Conservation (phyloP, 2,329 filamentous ascomycete genomes). For the Colletotrichum sansevieriae region DNA sequence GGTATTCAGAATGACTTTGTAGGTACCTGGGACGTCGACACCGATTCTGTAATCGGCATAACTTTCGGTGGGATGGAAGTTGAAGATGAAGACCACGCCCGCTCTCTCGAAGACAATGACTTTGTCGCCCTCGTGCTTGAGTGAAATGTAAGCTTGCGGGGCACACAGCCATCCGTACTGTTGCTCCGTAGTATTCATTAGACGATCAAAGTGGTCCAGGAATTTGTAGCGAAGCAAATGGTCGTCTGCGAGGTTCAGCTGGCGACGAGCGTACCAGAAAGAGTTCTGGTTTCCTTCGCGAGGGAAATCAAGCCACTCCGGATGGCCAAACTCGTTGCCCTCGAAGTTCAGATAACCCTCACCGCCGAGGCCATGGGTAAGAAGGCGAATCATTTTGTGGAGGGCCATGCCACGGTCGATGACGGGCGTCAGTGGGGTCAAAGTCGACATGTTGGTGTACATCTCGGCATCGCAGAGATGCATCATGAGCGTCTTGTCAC, state of each 20-base stretch:
- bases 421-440: constrained; percentile 85
- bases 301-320: constrained; percentile 98
- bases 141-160: constrained; percentile 88
- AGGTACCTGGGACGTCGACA: constrained; percentile 86
- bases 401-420: constrained; percentile 93
- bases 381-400: constrained; percentile 96
- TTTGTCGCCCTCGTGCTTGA: constrained; percentile 96
- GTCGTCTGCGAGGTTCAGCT: constrained; percentile 94
- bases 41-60: constrained; percentile 95
- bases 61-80: constrained; percentile 88
- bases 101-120: constrained; percentile 95
- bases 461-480: constrained; percentile 97
- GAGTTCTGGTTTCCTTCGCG: constrained; percentile 93
- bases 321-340: constrained; percentile 98
- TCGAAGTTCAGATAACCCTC: constrained; percentile 99
- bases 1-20: constrained; percentile 86
- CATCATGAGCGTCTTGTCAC: constrained; percentile 97
- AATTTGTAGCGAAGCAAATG: constrained; percentile 86
- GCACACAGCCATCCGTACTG: constrained; percentile 93
- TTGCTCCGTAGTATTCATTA: constrained; percentile 89
- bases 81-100: constrained; percentile 93
- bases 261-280: constrained; percentile 93
- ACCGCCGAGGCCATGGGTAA: constrained; percentile 91
- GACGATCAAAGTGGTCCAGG: constrained; percentile 92
- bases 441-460: constrained; percentile 95